phyloP scores from a whole-genome alignment of 1,284 basidiomycete species.

The Fomitopsis schrenkii region DNA sequence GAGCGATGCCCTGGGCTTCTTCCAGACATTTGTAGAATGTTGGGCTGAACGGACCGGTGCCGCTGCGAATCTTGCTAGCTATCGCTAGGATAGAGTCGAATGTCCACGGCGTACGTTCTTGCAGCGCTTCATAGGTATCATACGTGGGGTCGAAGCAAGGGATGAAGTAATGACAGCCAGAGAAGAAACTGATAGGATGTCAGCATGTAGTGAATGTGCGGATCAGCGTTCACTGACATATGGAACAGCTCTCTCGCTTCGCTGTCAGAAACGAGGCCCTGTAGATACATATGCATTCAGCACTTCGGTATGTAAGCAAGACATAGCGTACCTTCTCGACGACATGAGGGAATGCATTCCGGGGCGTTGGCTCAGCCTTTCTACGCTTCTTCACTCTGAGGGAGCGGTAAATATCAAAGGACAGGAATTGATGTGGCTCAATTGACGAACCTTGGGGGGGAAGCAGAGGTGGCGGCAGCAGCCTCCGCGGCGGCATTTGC shows the following conservation, averaged over 20 bases:
- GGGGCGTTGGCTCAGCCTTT: constrained; percentile 81
- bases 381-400: constrained; percentile 83
- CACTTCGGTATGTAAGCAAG: neutral
- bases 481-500: constrained; percentile 93
- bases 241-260: constrained; percentile 81
- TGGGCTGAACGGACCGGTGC: constrained; percentile 77
- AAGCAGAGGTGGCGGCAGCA: constrained; percentile 62
- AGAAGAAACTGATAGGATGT: constrained; percentile 75
- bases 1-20: constrained; percentile 91
- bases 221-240: constrained; percentile 47
- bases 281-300: constrained; percentile 6
- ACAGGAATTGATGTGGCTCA: neutral
- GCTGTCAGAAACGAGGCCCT: constrained; percentile 74
- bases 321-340: constrained; percentile 64
- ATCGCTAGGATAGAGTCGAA: constrained; percentile 89
- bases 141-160: constrained; percentile 88
- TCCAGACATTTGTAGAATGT: constrained; percentile 90
- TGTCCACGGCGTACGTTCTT: constrained; percentile 90
- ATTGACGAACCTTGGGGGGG: constrained; percentile 42
- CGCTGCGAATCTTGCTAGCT: constrained; percentile 86
- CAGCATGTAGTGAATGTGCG: neutral
- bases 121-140: constrained; percentile 87
- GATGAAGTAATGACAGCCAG: constrained; percentile 92
- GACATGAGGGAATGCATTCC: constrained; percentile 80
- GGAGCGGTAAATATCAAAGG: constrained; percentile 2